Evolutionary conservation across 192 early-diverging fungal genomes (phyloP).

Genomic region (Chytriomyces sp.): DNA sequence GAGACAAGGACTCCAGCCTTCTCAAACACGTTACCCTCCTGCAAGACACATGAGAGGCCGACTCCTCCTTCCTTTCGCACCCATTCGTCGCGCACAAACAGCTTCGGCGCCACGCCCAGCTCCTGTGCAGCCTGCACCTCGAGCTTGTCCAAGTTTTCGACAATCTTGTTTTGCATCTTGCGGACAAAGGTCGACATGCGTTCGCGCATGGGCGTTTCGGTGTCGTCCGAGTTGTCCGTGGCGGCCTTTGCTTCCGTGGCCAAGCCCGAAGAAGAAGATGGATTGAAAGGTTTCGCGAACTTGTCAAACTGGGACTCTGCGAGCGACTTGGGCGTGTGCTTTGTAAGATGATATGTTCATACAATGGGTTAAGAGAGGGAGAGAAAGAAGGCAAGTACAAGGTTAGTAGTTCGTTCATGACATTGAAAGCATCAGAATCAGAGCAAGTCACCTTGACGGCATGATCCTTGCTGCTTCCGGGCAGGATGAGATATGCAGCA

Average conservation of each 20-base stretch:
- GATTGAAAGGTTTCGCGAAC: conserved; percentile 24
- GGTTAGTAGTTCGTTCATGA: background rate
- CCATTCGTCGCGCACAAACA: conserved; percentile 83
- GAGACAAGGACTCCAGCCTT: conserved; percentile 98
- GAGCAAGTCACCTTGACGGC: background rate
- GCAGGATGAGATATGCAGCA: background rate
- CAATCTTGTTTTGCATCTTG: conserved; percentile 78
- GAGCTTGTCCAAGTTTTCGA: conserved; percentile 67
- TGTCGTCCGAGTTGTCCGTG: background rate
- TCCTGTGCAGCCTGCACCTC: conserved; percentile 43
- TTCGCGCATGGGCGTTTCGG: conserved; percentile 68
- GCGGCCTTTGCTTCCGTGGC: background rate
- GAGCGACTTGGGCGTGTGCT: background rate
- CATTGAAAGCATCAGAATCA: background rate
- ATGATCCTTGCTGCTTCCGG: background rate
- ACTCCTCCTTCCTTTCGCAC: conserved; percentile 88
- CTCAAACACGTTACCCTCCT: conserved; percentile 91
- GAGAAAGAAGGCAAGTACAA: background rate
- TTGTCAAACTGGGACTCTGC: conserved; percentile 27
- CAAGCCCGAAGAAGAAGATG: background rate
- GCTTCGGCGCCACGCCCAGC: conserved; percentile 11
- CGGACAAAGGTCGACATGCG: conserved; percentile 84
- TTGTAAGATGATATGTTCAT: background rate
- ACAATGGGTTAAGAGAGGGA: background rate
- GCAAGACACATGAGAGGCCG: conserved; percentile 89